Percentiles rank a stretch among this genome's conserved stretches.
These are phyloP conservation scores for Fusarium albosuccineum DNA, from an alignment of 2,329 filamentous ascomycete species.

Conservation along the genomic window DNA sequence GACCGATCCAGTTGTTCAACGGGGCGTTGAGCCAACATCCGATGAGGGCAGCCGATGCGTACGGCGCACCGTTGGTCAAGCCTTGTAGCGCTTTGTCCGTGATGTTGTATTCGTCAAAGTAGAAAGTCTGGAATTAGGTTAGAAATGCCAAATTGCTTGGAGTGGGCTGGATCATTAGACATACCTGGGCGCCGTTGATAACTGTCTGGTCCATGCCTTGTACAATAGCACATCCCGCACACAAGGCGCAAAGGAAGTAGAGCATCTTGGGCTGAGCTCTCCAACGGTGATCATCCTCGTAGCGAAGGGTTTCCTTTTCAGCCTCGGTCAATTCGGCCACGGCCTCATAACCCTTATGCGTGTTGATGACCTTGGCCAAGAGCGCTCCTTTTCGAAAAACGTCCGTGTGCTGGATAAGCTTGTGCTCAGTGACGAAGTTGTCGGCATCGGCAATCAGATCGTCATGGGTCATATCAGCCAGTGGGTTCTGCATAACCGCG, in stretches of 20 bases:
- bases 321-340: conserved; percentile 46
- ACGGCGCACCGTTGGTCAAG: conserved; percentile 67
- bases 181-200: conserved; percentile 64
- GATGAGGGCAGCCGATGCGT: conserved; percentile 62
- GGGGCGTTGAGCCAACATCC: conserved; percentile 55
- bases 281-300: conserved; percentile 70
- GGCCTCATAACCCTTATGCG: conserved; percentile 44
- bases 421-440: conserved; percentile 15
- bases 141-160: conserved; percentile 5
- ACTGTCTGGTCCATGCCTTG: conserved; percentile 75
- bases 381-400: conserved; percentile 53
- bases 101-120: conserved; percentile 51
- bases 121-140: conserved; percentile 49
- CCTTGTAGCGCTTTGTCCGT: conserved; percentile 54
- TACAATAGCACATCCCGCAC: conserved; percentile 65
- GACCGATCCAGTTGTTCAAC: conserved; percentile 71
- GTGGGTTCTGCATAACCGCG: conserved; percentile 39
- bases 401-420: conserved; percentile 56
- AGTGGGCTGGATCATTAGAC: background rate
- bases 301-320: conserved; percentile 52
- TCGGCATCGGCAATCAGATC: conserved; percentile 37
- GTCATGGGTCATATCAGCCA: conserved; percentile 32
- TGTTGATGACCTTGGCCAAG: conserved; percentile 48
- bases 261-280: conserved; percentile 58
- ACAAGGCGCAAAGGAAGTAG: conserved; percentile 62